phyloP scores from a whole-genome alignment of 1,284 basidiomycete species.

The Pisolithus thermaeus region DNA sequence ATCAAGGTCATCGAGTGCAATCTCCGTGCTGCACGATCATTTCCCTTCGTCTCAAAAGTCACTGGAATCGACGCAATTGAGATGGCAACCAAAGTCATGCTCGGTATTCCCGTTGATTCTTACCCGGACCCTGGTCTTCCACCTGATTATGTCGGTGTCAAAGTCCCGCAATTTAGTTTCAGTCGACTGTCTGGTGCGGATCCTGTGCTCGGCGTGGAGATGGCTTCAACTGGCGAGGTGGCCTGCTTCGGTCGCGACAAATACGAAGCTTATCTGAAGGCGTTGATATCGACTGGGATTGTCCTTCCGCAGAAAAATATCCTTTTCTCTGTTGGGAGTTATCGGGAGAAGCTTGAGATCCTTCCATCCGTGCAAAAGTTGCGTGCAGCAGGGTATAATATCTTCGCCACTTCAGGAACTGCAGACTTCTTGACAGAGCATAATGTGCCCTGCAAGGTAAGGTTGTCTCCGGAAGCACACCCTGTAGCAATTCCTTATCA shows the following conservation, averaged over 20 bases:
- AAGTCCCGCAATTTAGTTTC: constrained; percentile 99
- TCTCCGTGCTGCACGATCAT: constrained; percentile 93
- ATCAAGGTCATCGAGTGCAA: constrained; percentile 99
- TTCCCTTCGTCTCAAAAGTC: constrained; percentile 99
- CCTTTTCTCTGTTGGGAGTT: constrained; percentile 90
- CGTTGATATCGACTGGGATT: constrained; percentile 94
- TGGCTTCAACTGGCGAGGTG: constrained; percentile 99
- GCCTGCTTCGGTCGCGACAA: constrained; percentile 98
- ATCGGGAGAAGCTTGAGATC: constrained; percentile 97
- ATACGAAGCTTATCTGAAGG: constrained; percentile 98
- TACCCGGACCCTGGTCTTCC: constrained; percentile 90
- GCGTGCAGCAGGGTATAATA: constrained; percentile 90
- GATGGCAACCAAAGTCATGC: constrained; percentile 98
- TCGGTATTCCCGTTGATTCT: constrained; percentile 81
- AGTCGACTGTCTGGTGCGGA: constrained; percentile 93
- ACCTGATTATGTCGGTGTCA: constrained; percentile 93
- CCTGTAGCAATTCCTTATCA: constrained; percentile 5
- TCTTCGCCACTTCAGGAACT: constrained; percentile 96
- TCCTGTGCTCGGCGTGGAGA: constrained; percentile 98
- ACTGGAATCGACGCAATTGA: constrained; percentile 97
- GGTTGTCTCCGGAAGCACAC: constrained; percentile 9
- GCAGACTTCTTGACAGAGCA: constrained; percentile 93
- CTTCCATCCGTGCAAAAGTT: constrained; percentile 95
- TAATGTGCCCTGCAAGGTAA: constrained; percentile 77
- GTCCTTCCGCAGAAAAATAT: constrained; percentile 94